A percentile compares a stretch with the other conserved stretches of the same genome.
phyloP scores from a whole-genome alignment of 192 early-diverging fungal species.

The Coemansia erecta region DNA sequence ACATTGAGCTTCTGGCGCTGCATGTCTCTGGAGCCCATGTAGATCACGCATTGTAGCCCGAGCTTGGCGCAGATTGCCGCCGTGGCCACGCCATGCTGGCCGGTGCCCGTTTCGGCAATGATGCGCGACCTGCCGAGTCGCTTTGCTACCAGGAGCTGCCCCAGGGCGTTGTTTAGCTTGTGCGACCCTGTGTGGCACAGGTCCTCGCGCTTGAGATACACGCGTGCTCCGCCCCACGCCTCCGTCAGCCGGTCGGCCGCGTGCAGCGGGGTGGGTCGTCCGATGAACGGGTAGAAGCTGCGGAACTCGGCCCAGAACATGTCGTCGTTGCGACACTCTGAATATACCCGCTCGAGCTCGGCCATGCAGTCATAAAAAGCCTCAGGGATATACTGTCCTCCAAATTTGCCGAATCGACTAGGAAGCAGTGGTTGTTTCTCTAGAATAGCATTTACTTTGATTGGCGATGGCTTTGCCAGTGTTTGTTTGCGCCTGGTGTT shows the following conservation, averaged over 20 bases:
- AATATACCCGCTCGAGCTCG: conserved; percentile 82
- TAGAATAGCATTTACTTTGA: conserved; percentile 9
- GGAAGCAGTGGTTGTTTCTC: conserved; percentile 57
- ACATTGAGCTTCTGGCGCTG: conserved; percentile 91
- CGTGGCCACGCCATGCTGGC: conserved; percentile 97
- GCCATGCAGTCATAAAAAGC: conserved; percentile 92
- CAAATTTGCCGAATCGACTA: conserved; percentile 88
- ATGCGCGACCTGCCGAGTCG: conserved; percentile 93
- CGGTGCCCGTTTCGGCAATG: conserved; percentile 98
- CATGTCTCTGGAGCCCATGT: conserved; percentile 97
- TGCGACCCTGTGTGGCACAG: conserved; percentile 98
- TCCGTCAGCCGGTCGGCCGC: conserved; percentile 84
- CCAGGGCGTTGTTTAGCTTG: conserved; percentile 98
- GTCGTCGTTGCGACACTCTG: conserved; percentile 77
- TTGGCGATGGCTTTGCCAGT: conserved; percentile 10
- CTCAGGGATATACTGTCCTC: conserved; percentile 97
- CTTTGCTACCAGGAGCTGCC: conserved; percentile 91
- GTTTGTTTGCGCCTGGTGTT: conserved; percentile 22
- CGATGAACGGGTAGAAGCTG: conserved; percentile 87
- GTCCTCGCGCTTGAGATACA: conserved; percentile 99
- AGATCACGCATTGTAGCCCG: conserved; percentile 91
- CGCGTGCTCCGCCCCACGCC: conserved; percentile 75
- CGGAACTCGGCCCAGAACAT: conserved; percentile 89
- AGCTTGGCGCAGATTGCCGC: conserved; percentile 98
- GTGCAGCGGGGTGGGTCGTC: conserved; percentile 84